phyloP scores from a whole-genome alignment of 371 early-diverging fungal genomes.

The Mortierella sp. region DNA sequence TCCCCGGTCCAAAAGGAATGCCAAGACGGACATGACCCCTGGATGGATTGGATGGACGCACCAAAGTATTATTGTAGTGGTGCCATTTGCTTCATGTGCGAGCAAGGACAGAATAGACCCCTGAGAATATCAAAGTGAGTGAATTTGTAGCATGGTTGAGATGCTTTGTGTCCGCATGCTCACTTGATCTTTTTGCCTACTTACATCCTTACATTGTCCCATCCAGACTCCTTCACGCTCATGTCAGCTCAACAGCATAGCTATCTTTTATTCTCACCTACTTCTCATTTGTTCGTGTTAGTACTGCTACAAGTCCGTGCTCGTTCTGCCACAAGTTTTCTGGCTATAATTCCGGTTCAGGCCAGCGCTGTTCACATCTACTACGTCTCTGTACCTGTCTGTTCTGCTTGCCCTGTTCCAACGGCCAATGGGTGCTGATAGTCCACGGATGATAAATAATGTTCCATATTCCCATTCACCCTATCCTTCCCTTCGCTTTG shows the following conservation, averaged over 20 bases:
- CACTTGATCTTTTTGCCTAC: neutral
- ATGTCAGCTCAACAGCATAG: slow-evolving; percentile 9
- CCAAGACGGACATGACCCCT: neutral
- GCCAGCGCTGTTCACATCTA: neutral
- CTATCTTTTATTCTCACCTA: neutral
- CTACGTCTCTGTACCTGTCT: neutral
- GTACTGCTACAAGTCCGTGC: too few species aligned
- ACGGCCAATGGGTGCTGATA: neutral
- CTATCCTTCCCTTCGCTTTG: slow-evolving; percentile 2
- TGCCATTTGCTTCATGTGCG: neutral
- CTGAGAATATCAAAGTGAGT: neutral
- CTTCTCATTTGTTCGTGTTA: neutral
- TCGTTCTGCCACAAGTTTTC: too few species aligned
- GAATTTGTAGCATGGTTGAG: neutral
- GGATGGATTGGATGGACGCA: neutral
- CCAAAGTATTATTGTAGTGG: neutral
- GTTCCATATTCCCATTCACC: slow-evolving; percentile 31
- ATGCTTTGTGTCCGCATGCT: neutral
- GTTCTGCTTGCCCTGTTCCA: neutral
- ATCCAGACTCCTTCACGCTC: neutral
- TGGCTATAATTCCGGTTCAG: neutral
- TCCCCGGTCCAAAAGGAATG: neutral
- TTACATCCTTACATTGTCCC: neutral
- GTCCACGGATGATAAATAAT: neutral
- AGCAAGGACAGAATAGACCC: neutral